A percentile compares a stretch with the other conserved stretches of the same genome.
Conservation (phyloP, 495 filamentous ascomycete species). For the Talaromyces thailandensis region DNA sequence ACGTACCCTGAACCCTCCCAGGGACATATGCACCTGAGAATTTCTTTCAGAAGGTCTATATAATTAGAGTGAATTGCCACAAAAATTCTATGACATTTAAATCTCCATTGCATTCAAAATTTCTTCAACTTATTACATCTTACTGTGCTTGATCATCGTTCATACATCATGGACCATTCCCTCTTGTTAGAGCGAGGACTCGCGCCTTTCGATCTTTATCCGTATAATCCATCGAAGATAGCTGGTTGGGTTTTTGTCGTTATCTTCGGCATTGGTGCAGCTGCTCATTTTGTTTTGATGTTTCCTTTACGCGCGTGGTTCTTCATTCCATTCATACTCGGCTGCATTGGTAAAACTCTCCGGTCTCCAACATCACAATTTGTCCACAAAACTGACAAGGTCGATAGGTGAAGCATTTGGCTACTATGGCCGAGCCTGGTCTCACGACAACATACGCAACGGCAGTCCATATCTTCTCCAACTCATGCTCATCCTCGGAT, state of each 20-base stretch:
- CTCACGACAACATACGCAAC: slow-evolving; percentile 17
- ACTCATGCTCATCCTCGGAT: slow-evolving; percentile 35
- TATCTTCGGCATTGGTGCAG: slow-evolving; percentile 32
- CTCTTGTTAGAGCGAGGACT: background rate
- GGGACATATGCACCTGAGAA: background rate
- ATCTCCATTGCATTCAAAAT: background rate
- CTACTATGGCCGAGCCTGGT: slow-evolving; percentile 38
- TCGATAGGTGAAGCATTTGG: slow-evolving; percentile 34
- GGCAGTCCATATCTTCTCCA: slow-evolving; percentile 30
- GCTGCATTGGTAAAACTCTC: slow-evolving; percentile 43
- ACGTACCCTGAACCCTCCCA: background rate
- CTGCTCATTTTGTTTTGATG: slow-evolving; percentile 32
- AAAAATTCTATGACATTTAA: background rate
- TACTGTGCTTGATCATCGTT: background rate
- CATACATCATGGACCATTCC: background rate
- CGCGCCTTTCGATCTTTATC: slow-evolving; percentile 30
- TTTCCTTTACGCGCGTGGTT: slow-evolving; percentile 39
- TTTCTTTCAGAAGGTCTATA: background rate
- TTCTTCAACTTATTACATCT: background rate
- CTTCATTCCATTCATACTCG: slow-evolving; percentile 45
- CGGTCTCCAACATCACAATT: too few species aligned
- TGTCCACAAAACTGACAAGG: background rate
- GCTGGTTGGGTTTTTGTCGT: slow-evolving; percentile 40
- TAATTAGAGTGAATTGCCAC: too few species aligned
- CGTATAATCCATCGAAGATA: slow-evolving; percentile 36